A percentile compares a stretch with the other conserved stretches of the same genome.
phyloP scores from a whole-genome alignment of 2,329 filamentous ascomycete genomes.

The Paecilomyces dactylethromorphus region DNA sequence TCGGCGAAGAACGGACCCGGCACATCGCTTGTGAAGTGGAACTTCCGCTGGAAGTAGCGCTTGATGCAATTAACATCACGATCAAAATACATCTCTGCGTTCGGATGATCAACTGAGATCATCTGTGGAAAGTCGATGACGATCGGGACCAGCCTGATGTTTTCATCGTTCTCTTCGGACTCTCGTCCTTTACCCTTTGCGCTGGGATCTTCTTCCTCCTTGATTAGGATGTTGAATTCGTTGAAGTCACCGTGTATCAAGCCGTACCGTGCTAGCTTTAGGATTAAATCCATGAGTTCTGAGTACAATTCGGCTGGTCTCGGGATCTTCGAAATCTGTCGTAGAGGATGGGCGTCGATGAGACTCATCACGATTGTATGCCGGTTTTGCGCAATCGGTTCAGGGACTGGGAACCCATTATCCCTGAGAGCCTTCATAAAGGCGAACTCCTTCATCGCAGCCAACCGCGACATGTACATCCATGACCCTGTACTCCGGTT shows the following conservation, averaged over 20 bases:
- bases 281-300: constrained; percentile 81
- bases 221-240: constrained; percentile 96
- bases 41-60: constrained; percentile 82
- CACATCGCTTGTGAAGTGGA: constrained; percentile 76
- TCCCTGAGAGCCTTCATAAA: constrained; percentile 84
- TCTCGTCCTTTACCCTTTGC: constrained; percentile 34
- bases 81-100: constrained; percentile 97
- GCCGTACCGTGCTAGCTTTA: constrained; percentile 75
- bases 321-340: constrained; percentile 78
- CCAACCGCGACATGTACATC: constrained; percentile 96
- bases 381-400: constrained; percentile 79
- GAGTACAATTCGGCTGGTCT: constrained; percentile 81
- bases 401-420: constrained; percentile 83
- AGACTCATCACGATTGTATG: constrained; percentile 96
- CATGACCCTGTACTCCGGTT: constrained; percentile 76
- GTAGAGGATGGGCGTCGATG: constrained; percentile 83
- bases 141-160: constrained; percentile 63
- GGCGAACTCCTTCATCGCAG: constrained; percentile 87
- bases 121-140: constrained; percentile 98
- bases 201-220: constrained; percentile 53
- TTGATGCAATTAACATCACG: constrained; percentile 94
- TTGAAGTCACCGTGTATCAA: constrained; percentile 98
- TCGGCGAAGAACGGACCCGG: constrained; percentile 81
- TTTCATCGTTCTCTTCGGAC: constrained; percentile 22
- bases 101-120: constrained; percentile 87